Conservation (phyloP, 108 stramenopile species). For the Tribonema minus region DNA sequence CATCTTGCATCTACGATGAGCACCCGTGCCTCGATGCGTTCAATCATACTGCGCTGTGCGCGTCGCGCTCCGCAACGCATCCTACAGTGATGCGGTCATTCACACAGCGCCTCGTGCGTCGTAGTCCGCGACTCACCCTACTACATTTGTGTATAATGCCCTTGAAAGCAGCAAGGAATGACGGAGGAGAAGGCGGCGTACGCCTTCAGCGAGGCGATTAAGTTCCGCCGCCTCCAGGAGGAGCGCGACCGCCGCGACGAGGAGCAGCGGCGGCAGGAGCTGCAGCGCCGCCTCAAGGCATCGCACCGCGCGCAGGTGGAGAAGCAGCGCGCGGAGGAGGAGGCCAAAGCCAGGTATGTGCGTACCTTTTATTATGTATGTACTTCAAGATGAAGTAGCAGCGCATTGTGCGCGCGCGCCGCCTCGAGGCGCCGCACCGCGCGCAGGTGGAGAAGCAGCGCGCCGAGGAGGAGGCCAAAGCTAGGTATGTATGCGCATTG, state of each 20-base stretch:
- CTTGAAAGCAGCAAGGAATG: neutral
- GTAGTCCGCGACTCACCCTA: no score
- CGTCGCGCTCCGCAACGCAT: no score
- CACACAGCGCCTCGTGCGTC: no score
- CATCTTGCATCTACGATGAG: no score
- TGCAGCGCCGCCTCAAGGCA: conserved; percentile 42
- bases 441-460: conserved; percentile 23
- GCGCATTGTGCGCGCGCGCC: no score
- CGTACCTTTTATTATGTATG: no score
- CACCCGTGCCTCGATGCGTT: no score
- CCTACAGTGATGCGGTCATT: no score
- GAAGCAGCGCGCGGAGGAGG: conserved; percentile 30
- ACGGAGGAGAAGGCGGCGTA: conserved; percentile 33
- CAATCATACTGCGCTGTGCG: no score
- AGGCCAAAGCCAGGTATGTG: no score
- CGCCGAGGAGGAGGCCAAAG: conserved; percentile 10
- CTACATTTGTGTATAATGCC: no score
- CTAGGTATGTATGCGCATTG: no score
- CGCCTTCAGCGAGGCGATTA: conserved; percentile 35
- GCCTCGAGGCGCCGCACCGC: conserved; percentile 33
- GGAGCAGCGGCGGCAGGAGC: conserved; percentile 41
- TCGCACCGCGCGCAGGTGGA: conserved; percentile 16
- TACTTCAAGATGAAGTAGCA: conserved; percentile 27
- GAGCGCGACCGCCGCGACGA: conserved; percentile 44
- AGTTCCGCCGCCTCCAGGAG: conserved; percentile 33